A percentile compares a stretch with the other conserved stretches of the same genome.
These are phyloP conservation scores for Talaromyces borbonicus DNA, from an alignment of 495 filamentous ascomycete genomes.

Conservation along the genomic window DNA sequence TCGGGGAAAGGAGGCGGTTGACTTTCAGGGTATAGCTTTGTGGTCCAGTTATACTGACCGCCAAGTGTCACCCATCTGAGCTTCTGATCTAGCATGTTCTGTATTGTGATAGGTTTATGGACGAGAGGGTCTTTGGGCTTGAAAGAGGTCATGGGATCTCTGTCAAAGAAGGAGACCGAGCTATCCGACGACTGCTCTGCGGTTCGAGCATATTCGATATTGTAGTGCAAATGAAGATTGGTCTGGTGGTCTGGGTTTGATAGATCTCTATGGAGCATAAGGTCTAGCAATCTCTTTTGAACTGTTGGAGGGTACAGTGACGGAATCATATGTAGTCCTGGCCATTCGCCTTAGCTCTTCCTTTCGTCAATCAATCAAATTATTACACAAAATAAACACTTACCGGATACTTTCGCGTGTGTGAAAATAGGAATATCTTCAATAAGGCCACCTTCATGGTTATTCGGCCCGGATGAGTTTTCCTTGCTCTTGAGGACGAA, in stretches of 20 bases:
- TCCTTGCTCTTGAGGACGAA: slow-evolving; percentile 13
- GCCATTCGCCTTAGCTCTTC: not conserved
- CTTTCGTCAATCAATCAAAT: too few species aligned
- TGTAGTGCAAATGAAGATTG: slow-evolving; percentile 77
- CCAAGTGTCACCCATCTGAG: slow-evolving; percentile 90
- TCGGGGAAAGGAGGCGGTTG: slow-evolving; percentile 61
- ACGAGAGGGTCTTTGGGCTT: slow-evolving; percentile 52
- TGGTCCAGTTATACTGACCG: slow-evolving; percentile 91
- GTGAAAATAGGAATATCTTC: slow-evolving; percentile 39
- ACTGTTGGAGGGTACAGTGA: slow-evolving; percentile 55
- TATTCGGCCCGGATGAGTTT: slow-evolving; percentile 7
- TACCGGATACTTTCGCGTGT: slow-evolving; percentile 32
- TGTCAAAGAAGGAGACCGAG: slow-evolving; percentile 41
- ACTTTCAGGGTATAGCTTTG: slow-evolving; percentile 61
- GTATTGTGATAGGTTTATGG: slow-evolving; percentile 60
- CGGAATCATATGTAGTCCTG: slow-evolving; percentile 70
- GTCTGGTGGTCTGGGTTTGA: slow-evolving; percentile 65
- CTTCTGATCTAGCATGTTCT: slow-evolving; percentile 59
- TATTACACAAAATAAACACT: slow-evolving; percentile 1
- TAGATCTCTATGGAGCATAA: slow-evolving; percentile 71
- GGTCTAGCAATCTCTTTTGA: slow-evolving; percentile 57
- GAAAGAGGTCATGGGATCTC: slow-evolving; percentile 27
- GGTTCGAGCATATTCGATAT: slow-evolving; percentile 54
- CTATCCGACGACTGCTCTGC: slow-evolving; percentile 6
- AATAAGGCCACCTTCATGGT: slow-evolving; percentile 15